Conservation (phyloP, 2,329 filamentous ascomycete species). For the Aspergillus proliferans region DNA sequence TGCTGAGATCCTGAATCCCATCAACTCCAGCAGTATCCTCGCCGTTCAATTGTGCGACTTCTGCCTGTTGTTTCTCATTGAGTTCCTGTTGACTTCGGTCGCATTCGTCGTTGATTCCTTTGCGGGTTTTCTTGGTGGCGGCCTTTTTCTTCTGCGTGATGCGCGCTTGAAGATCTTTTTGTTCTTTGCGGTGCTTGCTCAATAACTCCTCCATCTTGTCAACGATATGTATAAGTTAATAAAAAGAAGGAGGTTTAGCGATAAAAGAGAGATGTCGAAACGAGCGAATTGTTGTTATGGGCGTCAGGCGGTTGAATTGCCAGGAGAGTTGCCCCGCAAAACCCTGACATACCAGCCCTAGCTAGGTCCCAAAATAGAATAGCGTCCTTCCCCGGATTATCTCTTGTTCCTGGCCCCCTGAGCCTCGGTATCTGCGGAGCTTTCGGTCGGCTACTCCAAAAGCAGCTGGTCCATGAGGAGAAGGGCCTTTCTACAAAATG, state of each 20-base stretch:
- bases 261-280: background rate
- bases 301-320: background rate
- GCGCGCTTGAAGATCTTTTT: slow-evolving; percentile 74
- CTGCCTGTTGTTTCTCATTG: slow-evolving; percentile 48
- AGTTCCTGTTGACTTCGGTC: slow-evolving; percentile 52
- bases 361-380: slow-evolving; percentile 14
- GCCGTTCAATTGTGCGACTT: slow-evolving; percentile 43
- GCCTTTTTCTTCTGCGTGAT: slow-evolving; percentile 96
- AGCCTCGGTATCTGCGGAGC: slow-evolving; percentile 22
- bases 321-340: slow-evolving; percentile 21
- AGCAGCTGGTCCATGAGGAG: background rate
- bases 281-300: slow-evolving; percentile 5
- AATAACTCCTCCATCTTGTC: slow-evolving; percentile 66
- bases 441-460: slow-evolving; percentile 17
- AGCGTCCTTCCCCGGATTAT: slow-evolving; percentile 8
- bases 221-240: background rate
- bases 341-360: slow-evolving; percentile 24
- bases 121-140: slow-evolving; percentile 73
- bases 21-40: slow-evolving; percentile 19
- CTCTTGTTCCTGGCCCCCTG: slow-evolving; percentile 6
- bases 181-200: slow-evolving; percentile 78
- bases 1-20: slow-evolving; percentile 26
- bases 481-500: background rate
- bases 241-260: background rate
- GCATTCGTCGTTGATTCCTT: slow-evolving; percentile 64